Conservation (phyloP, 176 grass and related monocot genomes). For the Ensete glaucum region DNA sequence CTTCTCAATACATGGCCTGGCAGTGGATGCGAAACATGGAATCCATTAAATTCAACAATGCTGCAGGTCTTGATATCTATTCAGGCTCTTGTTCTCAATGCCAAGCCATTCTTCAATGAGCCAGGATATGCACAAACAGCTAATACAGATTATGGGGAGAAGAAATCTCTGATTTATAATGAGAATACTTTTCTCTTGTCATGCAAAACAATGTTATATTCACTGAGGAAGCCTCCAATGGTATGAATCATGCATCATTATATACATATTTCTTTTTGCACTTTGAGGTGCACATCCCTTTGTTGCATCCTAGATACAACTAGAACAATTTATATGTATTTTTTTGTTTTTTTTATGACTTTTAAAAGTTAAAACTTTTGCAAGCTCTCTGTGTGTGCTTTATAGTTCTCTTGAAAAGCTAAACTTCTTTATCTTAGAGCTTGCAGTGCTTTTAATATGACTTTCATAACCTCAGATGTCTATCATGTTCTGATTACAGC, state of each 20-base stretch:
- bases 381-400: not conserved
- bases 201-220: constrained; percentile 64
- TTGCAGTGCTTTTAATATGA: not conserved
- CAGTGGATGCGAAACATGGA: constrained; percentile 57
- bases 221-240: constrained; percentile 45
- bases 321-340: not conserved
- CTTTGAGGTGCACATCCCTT: not conserved
- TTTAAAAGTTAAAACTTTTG: not conserved
- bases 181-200: constrained; percentile 43
- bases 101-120: constrained; percentile 71
- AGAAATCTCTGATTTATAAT: constrained; percentile 56
- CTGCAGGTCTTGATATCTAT: constrained; percentile 69
- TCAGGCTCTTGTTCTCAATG: constrained; percentile 64
- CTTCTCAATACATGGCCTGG: constrained; percentile 74
- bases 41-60: constrained; percentile 55
- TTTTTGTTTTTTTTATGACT: not conserved
- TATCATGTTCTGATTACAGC: constrained; percentile 23
- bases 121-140: constrained; percentile 29
- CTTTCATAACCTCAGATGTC: not conserved
- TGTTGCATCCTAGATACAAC: not conserved
- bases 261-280: not conserved
- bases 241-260: constrained; percentile 22
- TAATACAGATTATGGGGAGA: constrained; percentile 42
- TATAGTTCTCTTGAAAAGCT: not conserved
- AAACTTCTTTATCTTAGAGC: not conserved